These are phyloP conservation scores for Starmerella lactis-condensi DNA, from an alignment of 805 yeast genomes.

Conservation along the genomic window DNA sequence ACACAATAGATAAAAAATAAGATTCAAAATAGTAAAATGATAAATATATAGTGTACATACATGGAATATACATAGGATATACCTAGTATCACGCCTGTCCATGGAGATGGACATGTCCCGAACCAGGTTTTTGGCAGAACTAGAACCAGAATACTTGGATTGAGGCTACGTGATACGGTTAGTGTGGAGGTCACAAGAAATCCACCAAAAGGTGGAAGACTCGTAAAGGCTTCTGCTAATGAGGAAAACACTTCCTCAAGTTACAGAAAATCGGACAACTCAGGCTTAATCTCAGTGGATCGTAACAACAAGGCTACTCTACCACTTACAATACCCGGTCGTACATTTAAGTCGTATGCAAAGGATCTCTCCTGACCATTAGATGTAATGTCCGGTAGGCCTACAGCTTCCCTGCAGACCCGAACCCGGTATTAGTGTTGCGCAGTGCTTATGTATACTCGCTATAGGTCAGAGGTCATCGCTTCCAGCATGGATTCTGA, in stretches of 20 bases:
- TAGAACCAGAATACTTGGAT: background rate
- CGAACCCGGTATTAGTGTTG: conserved; percentile 7
- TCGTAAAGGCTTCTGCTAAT: conserved; percentile 1
- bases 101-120: no score
- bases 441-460: conserved; percentile 26
- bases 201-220: background rate
- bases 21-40: no score
- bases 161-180: conserved; percentile 3
- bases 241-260: conserved; percentile 3
- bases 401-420: conserved; percentile 7
- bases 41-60: no score
- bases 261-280: conserved; percentile 24
- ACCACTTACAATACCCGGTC: conserved; percentile 33
- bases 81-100: no score
- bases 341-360: conserved; percentile 31
- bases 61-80: no score
- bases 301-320: conserved; percentile 39
- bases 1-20: no score
- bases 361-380: conserved; percentile 28
- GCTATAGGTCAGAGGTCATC: conserved; percentile 29
- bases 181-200: conserved; percentile 1
- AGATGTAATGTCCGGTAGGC: conserved; percentile 7
- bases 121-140: no score
- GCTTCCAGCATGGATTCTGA: conserved; percentile 38
- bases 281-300: conserved; percentile 33